phyloP scores from a whole-genome alignment of 352 stramenopile species.

The Phytophthora hybrid region DNA sequence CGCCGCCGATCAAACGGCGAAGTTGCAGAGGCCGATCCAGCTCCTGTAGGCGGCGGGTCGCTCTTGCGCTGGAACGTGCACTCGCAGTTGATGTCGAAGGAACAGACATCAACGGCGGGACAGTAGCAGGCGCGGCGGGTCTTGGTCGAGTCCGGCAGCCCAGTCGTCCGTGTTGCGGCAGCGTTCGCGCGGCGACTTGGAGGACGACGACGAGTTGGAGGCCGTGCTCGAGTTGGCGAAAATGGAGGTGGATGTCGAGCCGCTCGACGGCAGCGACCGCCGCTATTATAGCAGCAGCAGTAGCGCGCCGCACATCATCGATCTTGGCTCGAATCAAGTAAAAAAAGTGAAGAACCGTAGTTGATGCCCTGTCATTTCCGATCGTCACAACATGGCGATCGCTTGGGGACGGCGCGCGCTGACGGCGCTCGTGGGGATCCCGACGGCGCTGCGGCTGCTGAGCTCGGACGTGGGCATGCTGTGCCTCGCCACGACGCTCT shows the following conservation, averaged over 20 bases:
- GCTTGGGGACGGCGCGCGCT: slow-evolving; percentile 66
- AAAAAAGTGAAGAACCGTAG: not conserved
- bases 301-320: not conserved
- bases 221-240: slow-evolving; percentile 32
- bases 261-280: slow-evolving; percentile 18
- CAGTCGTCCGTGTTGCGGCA: slow-evolving; percentile 61
- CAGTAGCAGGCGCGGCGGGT: slow-evolving; percentile 67
- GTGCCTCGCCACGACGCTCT: slow-evolving; percentile 56
- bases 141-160: slow-evolving; percentile 41
- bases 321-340: too few species aligned
- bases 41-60: slow-evolving; percentile 38
- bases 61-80: slow-evolving; percentile 51
- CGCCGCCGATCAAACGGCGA: slow-evolving; percentile 46
- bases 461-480: slow-evolving; percentile 59
- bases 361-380: slow-evolving; percentile 22
- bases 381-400: slow-evolving; percentile 41
- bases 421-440: slow-evolving; percentile 68
- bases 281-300: slow-evolving; percentile 10
- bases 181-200: slow-evolving; percentile 54
- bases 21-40: slow-evolving; percentile 43
- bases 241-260: slow-evolving; percentile 28
- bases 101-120: slow-evolving; percentile 48
- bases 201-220: slow-evolving; percentile 23
- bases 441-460: slow-evolving; percentile 64
- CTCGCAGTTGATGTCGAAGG: slow-evolving; percentile 47